Conservation (phyloP, 352 stramenopile species). For the Phytopythium mirpurense region DNA sequence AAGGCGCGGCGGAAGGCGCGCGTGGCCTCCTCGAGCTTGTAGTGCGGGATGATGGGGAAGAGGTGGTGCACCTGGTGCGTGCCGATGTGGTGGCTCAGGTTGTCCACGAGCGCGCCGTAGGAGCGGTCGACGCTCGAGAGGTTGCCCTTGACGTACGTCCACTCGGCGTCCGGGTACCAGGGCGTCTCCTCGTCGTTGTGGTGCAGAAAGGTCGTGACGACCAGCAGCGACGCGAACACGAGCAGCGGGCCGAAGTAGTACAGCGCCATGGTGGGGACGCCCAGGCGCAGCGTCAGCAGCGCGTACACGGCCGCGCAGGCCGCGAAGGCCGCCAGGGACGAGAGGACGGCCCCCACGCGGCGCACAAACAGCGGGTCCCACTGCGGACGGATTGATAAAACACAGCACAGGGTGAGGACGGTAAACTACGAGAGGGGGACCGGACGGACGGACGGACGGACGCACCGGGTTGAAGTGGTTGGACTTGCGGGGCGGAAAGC, state of each 20-base stretch:
- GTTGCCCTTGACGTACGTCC: constrained; percentile 84
- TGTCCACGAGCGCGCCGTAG: constrained; percentile 75
- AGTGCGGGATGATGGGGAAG: constrained; percentile 86
- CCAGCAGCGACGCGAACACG: constrained; percentile 72
- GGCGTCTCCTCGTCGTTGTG: constrained; percentile 81
- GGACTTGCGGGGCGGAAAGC: constrained; percentile 68
- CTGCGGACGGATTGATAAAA: constrained; percentile 21
- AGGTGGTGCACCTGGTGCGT: constrained; percentile 85
- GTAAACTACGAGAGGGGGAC: constrained; percentile 2
- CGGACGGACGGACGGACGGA: too few relatives aligned
- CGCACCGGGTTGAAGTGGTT: constrained; percentile 79
- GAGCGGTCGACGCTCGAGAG: constrained; percentile 75
- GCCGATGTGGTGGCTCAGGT: constrained; percentile 85
- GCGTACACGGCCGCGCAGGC: constrained; percentile 27
- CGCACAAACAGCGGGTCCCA: constrained; percentile 67
- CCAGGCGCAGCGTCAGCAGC: constrained; percentile 40
- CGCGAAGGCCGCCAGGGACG: constrained; percentile 48
- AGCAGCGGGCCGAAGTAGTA: constrained; percentile 79
- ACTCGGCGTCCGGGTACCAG: constrained; percentile 80
- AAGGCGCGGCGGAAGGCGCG: constrained; percentile 59
- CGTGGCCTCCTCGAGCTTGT: constrained; percentile 69
- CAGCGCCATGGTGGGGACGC: constrained; percentile 53
- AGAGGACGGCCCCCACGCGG: constrained; percentile 50
- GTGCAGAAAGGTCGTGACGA: constrained; percentile 83
- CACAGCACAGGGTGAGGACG: neutral